These are phyloP conservation scores for Oehlia diaphana DNA, from an alignment of 192 early-diverging fungal genomes.

Conservation along the genomic window DNA sequence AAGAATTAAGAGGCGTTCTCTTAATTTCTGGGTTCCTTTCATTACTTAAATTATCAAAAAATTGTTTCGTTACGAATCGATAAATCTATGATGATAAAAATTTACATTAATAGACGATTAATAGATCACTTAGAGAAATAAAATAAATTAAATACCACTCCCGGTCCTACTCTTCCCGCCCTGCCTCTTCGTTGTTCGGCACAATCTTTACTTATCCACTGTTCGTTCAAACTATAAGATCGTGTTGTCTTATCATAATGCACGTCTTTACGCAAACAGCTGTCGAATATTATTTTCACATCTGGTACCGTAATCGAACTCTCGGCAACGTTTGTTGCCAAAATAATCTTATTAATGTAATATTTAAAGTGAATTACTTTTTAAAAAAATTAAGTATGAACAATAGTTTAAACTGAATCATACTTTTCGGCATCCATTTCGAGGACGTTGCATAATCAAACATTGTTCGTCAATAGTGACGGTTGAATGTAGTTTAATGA, in stretches of 20 bases:
- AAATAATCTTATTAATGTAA: slow-evolving; percentile 28
- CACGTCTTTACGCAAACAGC: slow-evolving; percentile 35
- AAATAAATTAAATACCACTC: slow-evolving; percentile 17
- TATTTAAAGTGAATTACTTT: background rate
- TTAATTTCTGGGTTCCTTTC: slow-evolving; percentile 35
- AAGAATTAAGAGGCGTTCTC: slow-evolving; percentile 30
- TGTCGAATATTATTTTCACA: slow-evolving; percentile 32
- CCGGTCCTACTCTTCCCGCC: slow-evolving; percentile 32
- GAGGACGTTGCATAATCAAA: slow-evolving; percentile 29
- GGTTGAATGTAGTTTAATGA: slow-evolving; percentile 38
- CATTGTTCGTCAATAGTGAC: slow-evolving; percentile 36
- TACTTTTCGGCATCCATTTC: slow-evolving; percentile 29
- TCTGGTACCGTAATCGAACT: slow-evolving; percentile 37
- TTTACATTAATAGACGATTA: no score
- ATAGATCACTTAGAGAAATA: background rate
- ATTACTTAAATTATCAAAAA: slow-evolving; percentile 22
- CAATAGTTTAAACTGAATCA: background rate
- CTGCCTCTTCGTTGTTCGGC: slow-evolving; percentile 36
- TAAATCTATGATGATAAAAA: slow-evolving; percentile 24
- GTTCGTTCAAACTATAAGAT: slow-evolving; percentile 34
- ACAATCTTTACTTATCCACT: slow-evolving; percentile 37
- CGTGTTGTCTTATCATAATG: slow-evolving; percentile 28
- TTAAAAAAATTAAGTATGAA: slow-evolving; percentile 4
- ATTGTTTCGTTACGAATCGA: slow-evolving; percentile 30
- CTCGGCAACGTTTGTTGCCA: slow-evolving; percentile 39